Conservation (phyloP, 768 basidiomycete genomes). For the Tylopilus sp. region DNA sequence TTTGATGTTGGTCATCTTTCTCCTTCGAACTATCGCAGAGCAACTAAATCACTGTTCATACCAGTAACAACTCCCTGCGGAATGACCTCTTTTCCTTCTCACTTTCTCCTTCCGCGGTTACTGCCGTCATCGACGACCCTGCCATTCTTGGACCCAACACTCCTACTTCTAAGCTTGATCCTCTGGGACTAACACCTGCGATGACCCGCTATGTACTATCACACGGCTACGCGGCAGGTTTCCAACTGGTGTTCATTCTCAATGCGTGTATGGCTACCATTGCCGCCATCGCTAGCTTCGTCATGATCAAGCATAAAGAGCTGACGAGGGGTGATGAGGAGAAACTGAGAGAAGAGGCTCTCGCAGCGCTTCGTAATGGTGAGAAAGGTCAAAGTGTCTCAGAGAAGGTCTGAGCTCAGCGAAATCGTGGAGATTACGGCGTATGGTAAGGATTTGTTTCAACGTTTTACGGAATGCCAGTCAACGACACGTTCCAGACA, state of each 20-base stretch:
- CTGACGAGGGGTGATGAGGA: conserved; percentile 57
- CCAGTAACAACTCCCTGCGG: conserved; percentile 47
- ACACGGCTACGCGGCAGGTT: conserved; percentile 53
- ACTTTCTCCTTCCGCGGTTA: conserved; percentile 38
- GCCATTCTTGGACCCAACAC: conserved; percentile 31
- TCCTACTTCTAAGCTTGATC: conserved; percentile 30
- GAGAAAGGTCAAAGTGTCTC: not conserved
- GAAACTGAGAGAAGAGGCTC: conserved; percentile 41
- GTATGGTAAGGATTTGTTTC: not conserved
- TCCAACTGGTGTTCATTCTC: conserved; percentile 57
- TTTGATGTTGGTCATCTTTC: conserved; percentile 40
- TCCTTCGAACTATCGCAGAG: not conserved
- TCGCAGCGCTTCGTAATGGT: conserved; percentile 1
- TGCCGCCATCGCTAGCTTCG: conserved; percentile 51
- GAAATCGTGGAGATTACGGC: not conserved
- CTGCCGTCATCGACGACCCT: conserved; percentile 49
- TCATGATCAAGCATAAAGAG: conserved; percentile 62
- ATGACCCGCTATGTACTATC: conserved; percentile 42
- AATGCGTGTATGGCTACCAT: conserved; percentile 53
- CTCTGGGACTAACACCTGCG: conserved; percentile 35
- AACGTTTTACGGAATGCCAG: not conserved
- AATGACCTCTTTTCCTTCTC: conserved; percentile 37
- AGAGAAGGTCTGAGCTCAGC: conserved; percentile 3
- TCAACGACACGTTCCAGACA: no score
- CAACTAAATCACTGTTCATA: not conserved